A percentile compares a stretch with the other conserved stretches of the same genome.
phyloP scores from a whole-genome alignment of 768 basidiomycete species.

The Paxillus ammoniavirescens region DNA sequence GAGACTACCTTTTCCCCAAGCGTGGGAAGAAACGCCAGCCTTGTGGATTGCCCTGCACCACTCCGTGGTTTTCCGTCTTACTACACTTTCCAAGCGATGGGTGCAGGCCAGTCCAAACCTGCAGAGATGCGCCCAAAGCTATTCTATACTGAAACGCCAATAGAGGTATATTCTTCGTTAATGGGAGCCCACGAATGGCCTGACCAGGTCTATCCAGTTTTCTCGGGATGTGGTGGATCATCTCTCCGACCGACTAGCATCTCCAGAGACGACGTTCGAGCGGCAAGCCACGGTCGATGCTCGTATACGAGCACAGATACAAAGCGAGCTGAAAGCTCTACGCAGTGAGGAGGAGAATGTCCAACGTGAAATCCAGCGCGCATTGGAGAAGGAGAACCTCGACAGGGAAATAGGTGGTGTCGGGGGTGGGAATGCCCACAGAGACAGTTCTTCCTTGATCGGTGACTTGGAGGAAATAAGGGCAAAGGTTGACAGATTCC shows the following conservation, averaged over 20 bases:
- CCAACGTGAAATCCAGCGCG: conserved; percentile 68
- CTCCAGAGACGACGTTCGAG: conserved; percentile 58
- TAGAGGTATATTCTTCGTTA: conserved; percentile 41
- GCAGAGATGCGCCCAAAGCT: conserved; percentile 52
- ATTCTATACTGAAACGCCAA: conserved; percentile 50
- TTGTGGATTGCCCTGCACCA: no score
- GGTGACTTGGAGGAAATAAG: conserved; percentile 77
- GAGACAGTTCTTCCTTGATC: conserved; percentile 55
- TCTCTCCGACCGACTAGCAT: conserved; percentile 62
- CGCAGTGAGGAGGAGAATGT: conserved; percentile 70
- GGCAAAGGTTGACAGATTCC: conserved; percentile 69
- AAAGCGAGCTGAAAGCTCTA: conserved; percentile 62
- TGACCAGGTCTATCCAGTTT: conserved; percentile 49
- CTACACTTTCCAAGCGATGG: conserved; percentile 42
- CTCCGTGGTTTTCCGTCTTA: no score
- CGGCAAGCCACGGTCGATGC: conserved; percentile 75
- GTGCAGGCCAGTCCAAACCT: conserved; percentile 64
- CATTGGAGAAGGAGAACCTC: conserved; percentile 85
- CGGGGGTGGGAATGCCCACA: conserved; percentile 40
- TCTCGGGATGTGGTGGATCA: conserved; percentile 81
- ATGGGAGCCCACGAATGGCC: neutral
- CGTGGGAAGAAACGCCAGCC: no score
- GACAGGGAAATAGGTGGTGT: conserved; percentile 66
- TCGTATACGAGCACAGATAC: conserved; percentile 70
- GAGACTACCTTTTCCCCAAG: no score